Percentiles rank a stretch among this genome's conserved stretches.
Evolutionary conservation across 1,284 basidiomycete genomes (phyloP).

Genomic region (Porogramme epimiltina): DNA sequence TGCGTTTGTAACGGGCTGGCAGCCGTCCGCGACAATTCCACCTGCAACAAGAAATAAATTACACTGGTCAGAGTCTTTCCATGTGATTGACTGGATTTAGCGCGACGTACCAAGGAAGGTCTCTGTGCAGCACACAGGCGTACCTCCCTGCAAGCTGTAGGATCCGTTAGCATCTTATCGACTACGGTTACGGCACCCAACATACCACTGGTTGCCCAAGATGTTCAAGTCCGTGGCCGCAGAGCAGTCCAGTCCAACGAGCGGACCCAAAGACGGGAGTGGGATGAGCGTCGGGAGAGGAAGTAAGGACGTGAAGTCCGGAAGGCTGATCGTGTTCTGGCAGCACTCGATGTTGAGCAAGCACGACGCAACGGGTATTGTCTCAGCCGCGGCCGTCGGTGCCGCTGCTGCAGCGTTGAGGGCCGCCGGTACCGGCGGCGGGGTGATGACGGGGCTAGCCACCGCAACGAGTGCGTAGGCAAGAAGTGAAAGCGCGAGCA

Average conservation of each 20-base stretch:
- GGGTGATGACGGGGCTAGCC: slow-evolving; percentile 14
- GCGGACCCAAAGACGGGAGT: slow-evolving; percentile 18
- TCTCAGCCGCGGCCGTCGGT: slow-evolving; percentile 59
- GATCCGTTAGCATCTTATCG: background rate
- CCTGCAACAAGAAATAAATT: background rate
- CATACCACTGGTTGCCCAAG: slow-evolving; percentile 18
- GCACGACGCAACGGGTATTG: slow-evolving; percentile 59
- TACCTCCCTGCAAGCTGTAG: slow-evolving; percentile 12
- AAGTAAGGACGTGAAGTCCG: slow-evolving; percentile 7
- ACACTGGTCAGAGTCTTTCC: background rate
- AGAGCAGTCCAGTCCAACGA: slow-evolving; percentile 11
- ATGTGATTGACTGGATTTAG: too few relatives aligned
- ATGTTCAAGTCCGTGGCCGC: slow-evolving; percentile 5
- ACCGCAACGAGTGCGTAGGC: background rate
- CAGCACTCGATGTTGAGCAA: slow-evolving; percentile 15
- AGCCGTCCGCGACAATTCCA: slow-evolving; percentile 5
- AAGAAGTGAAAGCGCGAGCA: background rate
- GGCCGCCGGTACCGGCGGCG: slow-evolving; percentile 6
- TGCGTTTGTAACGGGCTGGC: slow-evolving; percentile 4
- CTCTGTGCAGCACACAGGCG: slow-evolving; percentile 15
- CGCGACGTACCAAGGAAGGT: slow-evolving; percentile 7
- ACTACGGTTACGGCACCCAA: background rate
- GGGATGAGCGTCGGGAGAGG: slow-evolving; percentile 3
- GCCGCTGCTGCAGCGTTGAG: background rate
- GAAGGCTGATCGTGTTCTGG: slow-evolving; percentile 11